Evolutionary conservation across 129 eudicot species (phyloP).

Genomic region (Arctium minus): DNA sequence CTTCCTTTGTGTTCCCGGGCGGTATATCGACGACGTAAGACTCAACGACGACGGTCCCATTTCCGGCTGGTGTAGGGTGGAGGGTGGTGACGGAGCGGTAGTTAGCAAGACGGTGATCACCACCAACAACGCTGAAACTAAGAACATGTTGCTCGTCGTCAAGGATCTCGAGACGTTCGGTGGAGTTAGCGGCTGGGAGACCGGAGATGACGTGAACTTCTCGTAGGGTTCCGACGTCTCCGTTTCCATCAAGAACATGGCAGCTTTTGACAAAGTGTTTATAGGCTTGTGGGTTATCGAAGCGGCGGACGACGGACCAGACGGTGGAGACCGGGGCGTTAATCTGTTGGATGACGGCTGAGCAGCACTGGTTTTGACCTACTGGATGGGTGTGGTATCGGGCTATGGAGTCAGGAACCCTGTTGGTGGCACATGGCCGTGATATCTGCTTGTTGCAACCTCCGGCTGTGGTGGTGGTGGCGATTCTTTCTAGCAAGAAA

Average conservation of each 20-base stretch:
- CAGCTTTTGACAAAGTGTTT: conserved; percentile 84
- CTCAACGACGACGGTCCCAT: conserved; percentile 67
- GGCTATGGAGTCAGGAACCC: conserved; percentile 57
- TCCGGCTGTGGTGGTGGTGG: conserved; percentile 20
- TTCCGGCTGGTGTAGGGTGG: conserved; percentile 44
- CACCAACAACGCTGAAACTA: conserved; percentile 83
- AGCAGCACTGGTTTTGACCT: conserved; percentile 76
- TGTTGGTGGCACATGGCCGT: conserved; percentile 21
- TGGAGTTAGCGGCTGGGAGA: conserved; percentile 73
- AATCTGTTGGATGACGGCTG: conserved; percentile 67
- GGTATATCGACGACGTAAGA: conserved; percentile 84
- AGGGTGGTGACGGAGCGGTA: conserved; percentile 76
- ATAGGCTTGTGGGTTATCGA: conserved; percentile 87
- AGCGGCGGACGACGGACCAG: conserved; percentile 85
- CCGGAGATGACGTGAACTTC: conserved; percentile 80
- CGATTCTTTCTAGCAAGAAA: conserved; percentile 39
- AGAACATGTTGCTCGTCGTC: conserved; percentile 77
- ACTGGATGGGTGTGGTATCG: conserved; percentile 58
- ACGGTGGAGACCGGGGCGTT: conserved; percentile 67
- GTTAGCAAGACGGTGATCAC: conserved; percentile 76
- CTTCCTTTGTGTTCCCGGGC: conserved; percentile 69
- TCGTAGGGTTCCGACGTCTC: conserved; percentile 68
- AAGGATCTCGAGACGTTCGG: conserved; percentile 70
- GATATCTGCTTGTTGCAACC: conserved; percentile 23
- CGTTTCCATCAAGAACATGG: conserved; percentile 61